Base-by-base conservation (phyloP, 2,329 filamentous ascomycete species). In the Aureobasidium sp. region DNA sequence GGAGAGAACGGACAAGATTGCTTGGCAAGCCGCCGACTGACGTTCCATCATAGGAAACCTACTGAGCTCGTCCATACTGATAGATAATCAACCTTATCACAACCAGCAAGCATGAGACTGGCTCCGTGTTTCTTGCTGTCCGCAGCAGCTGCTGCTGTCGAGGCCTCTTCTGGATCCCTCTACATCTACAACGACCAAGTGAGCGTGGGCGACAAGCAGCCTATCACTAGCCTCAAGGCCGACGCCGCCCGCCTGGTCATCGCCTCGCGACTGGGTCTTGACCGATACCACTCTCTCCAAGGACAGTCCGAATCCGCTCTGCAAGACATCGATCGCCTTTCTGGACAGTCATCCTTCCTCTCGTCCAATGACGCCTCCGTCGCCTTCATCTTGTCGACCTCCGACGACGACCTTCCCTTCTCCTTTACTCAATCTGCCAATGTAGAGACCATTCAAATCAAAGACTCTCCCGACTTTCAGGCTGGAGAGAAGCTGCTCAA, bases 201-300 rank as follows among this genome's bases (percentile, higher is more conserved):
- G 3, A 37, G 12, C 13, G 12, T 4, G 12, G 13, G 12, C 34
- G 34, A 15, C 34, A 15, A 37, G 12, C 34, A 37, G 34, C 78
- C 80, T 66, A 74, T 79, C 68, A 69, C 81, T 60, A 76, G 82
- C 55, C 68, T 82, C 63, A 51, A 60, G 44, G 55, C 61, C 17
- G 73, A 77, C 61, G 76, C 76, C 43, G 78, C 80, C 66, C 74
- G 80, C 69, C 70, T 82, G 63, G 75, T 82, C 53, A 68, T 82
- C 63, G 80, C 80, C 55, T 77, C 81, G 69, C 72, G 79, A 67
- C 74, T 81, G 29, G 79, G 79, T 20, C 71, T 82, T 37, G 78
- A 79, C 59, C 74, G 76, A 60, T 82, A 76, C 70, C 79, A 82
- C 66, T 69, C 72, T 27, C 69, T 79, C 52, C 72, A 75, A 63